Evolutionary conservation across 441 rosid species (phyloP), one percentile per base, ranked within the genome.

Genomic region (Syzygium malaccense): DNA sequence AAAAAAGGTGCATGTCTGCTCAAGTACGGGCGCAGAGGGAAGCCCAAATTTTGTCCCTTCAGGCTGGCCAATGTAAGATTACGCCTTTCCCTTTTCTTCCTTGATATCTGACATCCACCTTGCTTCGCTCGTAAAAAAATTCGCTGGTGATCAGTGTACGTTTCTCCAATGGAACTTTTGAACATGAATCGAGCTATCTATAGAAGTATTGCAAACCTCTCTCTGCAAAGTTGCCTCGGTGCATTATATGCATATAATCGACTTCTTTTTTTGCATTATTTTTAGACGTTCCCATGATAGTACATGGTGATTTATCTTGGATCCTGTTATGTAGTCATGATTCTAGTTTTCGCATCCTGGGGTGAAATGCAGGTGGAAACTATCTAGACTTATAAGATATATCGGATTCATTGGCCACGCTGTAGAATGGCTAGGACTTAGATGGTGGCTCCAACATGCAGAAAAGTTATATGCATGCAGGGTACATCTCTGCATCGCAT

Each of bases 11-110:
- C 88, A 49, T 87, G 80, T 87, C 41, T 87, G 62, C 85, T 86
- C 80, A 86, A 86, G 78, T 86, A 86, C 17, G 88, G 88, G 53
- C 75, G 88, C 33, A 86, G 88, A 53, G 88, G 88, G 60, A 86
- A 86, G n/a, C 88, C 88, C 30, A 86, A 86, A 64, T 86, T 86
- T 64, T 86, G 88, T 86, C 88, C 88, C 55, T 86, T 86, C 88
- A 62, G 88, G 78, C 88, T 86, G 79, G 79, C 88, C 88, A 87
- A 66, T 87, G 88, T 87, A 54, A 87, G 88, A 85, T 30, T 85
- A 57, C 0, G 48, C 48, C n/a, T 41, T 56, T 86, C 53, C 71
- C 7, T 58, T 86, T 86, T 64, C 32, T 53, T 86, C 68, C 87
- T 86, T 75, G 51, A 23, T 41, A 41, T 75, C 83, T 4, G 75